Evolutionary conservation across 164 flowering plant species (phyloP).

Genomic region (Chloranthus sessilifolius): DNA sequence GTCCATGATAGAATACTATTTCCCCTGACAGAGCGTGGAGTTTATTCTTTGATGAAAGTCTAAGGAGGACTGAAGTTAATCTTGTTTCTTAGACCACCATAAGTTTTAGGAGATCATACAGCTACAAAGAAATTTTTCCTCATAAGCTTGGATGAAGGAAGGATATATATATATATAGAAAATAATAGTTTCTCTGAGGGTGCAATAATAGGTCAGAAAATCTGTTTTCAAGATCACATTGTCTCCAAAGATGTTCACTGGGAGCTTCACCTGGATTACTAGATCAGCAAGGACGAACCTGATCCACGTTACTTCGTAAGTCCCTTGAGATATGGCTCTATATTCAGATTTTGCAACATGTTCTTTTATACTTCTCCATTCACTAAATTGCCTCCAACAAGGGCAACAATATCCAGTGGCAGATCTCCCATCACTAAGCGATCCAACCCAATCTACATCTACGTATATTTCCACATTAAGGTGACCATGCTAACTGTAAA

Average conservation of each 20-base stretch:
- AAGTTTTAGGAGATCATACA: too few relatives aligned
- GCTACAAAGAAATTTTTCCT: too few relatives aligned
- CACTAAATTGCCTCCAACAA: not conserved
- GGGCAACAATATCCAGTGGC: not conserved
- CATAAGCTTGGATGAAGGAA: too few relatives aligned
- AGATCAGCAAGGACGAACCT: not conserved
- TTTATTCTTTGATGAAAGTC: constrained; percentile 47
- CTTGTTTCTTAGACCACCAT: not conserved
- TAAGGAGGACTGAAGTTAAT: constrained; percentile 16
- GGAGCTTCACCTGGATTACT: not conserved
- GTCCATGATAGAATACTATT: constrained; percentile 48
- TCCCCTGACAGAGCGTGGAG: constrained; percentile 64
- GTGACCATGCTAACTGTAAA: too few relatives aligned
- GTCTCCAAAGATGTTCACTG: not conserved
- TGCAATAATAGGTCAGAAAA: too few relatives aligned
- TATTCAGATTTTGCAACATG: not conserved
- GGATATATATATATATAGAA: too few relatives aligned
- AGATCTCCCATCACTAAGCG: not conserved
- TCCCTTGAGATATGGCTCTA: not conserved
- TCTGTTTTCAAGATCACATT: too few relatives aligned
- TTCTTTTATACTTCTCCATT: not conserved
- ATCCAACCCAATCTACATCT: not conserved
- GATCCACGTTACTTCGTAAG: not conserved
- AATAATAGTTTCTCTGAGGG: too few relatives aligned
- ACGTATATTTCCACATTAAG: too few relatives aligned